Conservation (phyloP, 768 basidiomycete genomes). For the Grammothele lineata region DNA sequence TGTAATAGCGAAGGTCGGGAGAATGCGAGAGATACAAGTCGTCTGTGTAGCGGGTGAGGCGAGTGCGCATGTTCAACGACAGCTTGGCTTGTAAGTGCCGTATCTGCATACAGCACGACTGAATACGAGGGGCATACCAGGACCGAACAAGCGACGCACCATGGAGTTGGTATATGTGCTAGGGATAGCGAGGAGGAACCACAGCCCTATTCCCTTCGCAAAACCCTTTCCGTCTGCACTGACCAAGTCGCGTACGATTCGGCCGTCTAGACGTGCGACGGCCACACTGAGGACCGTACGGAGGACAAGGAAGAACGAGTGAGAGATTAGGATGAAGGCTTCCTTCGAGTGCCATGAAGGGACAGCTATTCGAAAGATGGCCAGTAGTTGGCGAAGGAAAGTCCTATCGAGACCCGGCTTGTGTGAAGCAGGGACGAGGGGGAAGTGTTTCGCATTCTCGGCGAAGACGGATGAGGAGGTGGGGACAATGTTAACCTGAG, state of each 20-base stretch:
- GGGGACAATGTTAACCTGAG: constrained; percentile 25
- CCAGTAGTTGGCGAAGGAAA: constrained; percentile 69
- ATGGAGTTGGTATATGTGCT: constrained; percentile 96
- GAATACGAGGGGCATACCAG: no score
- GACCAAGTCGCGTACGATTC: constrained; percentile 84
- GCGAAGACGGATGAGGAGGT: constrained; percentile 47
- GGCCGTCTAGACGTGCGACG: constrained; percentile 85
- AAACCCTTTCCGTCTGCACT: constrained; percentile 86
- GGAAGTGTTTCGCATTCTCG: constrained; percentile 57
- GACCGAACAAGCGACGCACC: constrained; percentile 48
- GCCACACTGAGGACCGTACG: constrained; percentile 84
- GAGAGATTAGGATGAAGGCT: constrained; percentile 63
- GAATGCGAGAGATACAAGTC: constrained; percentile 84
- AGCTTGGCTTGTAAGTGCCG: constrained; percentile 86
- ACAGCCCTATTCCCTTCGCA: constrained; percentile 71
- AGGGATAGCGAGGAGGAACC: constrained; percentile 90
- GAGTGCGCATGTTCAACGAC: constrained; percentile 76
- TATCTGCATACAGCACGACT: constrained; percentile 46
- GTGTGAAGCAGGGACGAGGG: constrained; percentile 41
- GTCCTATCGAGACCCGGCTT: constrained; percentile 67
- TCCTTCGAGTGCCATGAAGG: constrained; percentile 66
- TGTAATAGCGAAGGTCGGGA: constrained; percentile 70
- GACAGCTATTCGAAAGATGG: constrained; percentile 71
- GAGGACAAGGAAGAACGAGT: constrained; percentile 82
- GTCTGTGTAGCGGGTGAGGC: constrained; percentile 85